phyloP scores from a whole-genome alignment of 768 basidiomycete genomes.

The Amanita pseudoporphyria region DNA sequence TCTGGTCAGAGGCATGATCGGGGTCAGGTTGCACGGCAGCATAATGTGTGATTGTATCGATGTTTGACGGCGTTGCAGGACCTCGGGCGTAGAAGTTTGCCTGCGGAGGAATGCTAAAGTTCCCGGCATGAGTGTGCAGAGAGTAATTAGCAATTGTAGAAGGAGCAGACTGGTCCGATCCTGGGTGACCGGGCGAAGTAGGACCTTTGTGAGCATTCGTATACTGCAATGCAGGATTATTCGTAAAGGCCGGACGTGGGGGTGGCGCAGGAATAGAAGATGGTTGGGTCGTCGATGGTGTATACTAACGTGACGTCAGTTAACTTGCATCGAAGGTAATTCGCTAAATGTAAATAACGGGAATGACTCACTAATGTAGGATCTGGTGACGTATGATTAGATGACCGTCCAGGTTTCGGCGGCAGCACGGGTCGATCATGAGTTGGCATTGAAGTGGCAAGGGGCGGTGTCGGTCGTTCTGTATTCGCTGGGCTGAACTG shows the following conservation, averaged over 20 bases:
- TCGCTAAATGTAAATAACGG: not conserved
- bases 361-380: not conserved
- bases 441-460: slow-evolving; percentile 17
- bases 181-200: not conserved
- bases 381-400: slow-evolving; percentile 5
- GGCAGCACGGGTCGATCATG: slow-evolving; percentile 23
- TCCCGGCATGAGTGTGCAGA: not conserved
- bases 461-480: slow-evolving; percentile 27
- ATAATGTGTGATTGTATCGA: not conserved
- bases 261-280: slow-evolving; percentile 8
- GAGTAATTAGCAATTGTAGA: not conserved
- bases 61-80: not conserved
- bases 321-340: not conserved
- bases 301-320: slow-evolving; percentile 5
- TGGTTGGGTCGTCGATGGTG: slow-evolving; percentile 6
- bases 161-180: not conserved
- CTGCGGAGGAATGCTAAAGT: not conserved
- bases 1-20: slow-evolving; percentile 3
- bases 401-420: slow-evolving; percentile 20
- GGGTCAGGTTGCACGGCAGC: not conserved
- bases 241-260: slow-evolving; percentile 12
- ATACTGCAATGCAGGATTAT: not conserved
- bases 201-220: not conserved
- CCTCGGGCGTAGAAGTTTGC: not conserved
- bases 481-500: slow-evolving; percentile 11